These are phyloP conservation scores for Gossypium davidsonii DNA, from an alignment of 441 rosid species.

Conservation along the genomic window DNA sequence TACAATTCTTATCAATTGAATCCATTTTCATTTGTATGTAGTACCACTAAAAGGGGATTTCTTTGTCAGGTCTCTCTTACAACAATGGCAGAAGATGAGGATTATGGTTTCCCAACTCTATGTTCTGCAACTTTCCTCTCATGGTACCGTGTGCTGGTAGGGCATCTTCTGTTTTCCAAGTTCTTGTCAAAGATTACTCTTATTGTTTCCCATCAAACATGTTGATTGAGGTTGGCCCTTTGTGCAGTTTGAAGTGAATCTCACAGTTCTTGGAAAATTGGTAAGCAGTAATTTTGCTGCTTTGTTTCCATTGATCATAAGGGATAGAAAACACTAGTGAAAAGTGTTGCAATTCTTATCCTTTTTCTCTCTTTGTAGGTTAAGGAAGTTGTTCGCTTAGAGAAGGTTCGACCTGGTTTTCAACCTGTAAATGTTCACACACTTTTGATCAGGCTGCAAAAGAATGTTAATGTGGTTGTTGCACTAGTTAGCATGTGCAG, in stretches of 20 bases:
- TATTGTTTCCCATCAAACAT: constrained; percentile 9
- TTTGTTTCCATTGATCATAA: constrained; percentile 14
- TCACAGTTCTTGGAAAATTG: constrained; percentile 45
- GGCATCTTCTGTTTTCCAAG: constrained; percentile 11
- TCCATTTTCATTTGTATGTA: constrained; percentile 1
- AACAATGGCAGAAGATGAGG: constrained; percentile 31
- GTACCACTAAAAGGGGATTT: constrained; percentile 5
- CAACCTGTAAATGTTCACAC: constrained; percentile 38
- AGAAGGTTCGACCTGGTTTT: constrained; percentile 33
- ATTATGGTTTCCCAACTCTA: constrained; percentile 52
- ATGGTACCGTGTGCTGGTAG: constrained; percentile 76
- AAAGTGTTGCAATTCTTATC: constrained; percentile 8
- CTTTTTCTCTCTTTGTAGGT: constrained; percentile 34
- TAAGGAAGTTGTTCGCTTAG: constrained; percentile 37
- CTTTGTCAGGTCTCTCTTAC: constrained; percentile 39
- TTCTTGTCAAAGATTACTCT: background rate
- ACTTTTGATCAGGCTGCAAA: constrained; percentile 40
- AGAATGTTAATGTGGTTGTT: constrained; percentile 62
- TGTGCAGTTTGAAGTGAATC: constrained; percentile 77
- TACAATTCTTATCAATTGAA: background rate
- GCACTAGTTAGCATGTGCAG: constrained; percentile 68
- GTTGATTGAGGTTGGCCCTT: constrained; percentile 16
- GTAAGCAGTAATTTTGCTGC: constrained; percentile 33
- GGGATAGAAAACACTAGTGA: background rate
- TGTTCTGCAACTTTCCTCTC: constrained; percentile 58